phyloP scores from a whole-genome alignment of 306 rosid genomes.

The Sesbania bispinosa region DNA sequence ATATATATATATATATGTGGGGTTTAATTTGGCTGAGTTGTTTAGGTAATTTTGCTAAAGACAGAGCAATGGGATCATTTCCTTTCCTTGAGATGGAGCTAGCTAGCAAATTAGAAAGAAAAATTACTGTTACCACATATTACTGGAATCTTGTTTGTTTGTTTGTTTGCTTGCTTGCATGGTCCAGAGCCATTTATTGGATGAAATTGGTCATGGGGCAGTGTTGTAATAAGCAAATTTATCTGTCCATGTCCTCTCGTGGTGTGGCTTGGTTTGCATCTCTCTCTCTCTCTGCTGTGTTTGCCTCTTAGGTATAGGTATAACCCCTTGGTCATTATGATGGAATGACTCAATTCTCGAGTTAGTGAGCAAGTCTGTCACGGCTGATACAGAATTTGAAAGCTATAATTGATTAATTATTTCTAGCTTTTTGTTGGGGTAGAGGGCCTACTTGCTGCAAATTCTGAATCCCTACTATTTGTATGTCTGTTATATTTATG shows the following conservation, averaged over 20 bases:
- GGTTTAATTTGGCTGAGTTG: background rate
- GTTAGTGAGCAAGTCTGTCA: conserved; percentile 19
- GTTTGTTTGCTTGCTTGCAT: too few relatives aligned
- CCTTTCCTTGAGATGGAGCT: background rate
- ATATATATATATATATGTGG: too few relatives aligned
- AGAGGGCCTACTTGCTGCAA: conserved; percentile 44
- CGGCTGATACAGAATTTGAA: conserved; percentile 43
- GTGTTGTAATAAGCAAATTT: background rate
- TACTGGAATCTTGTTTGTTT: conserved; percentile 41
- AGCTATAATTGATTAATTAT: conserved; percentile 77
- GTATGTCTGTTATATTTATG: conserved; percentile 40
- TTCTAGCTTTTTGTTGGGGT: conserved; percentile 42
- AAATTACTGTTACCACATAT: conserved; percentile 24
- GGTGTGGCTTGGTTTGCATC: background rate
- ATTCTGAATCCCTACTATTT: conserved; percentile 48
- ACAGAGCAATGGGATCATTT: background rate
- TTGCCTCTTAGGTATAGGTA: conserved; percentile 34
- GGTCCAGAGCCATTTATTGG: conserved; percentile 39
- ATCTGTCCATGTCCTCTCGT: conserved; percentile 1
- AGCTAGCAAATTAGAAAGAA: background rate
- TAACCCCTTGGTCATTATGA: conserved; percentile 53
- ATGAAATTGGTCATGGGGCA: conserved; percentile 28
- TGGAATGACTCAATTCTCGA: conserved; percentile 70
- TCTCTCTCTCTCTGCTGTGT: conserved; percentile 6
- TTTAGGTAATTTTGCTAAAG: background rate